Base-by-base conservation (phyloP, 257 asterid genomes). In the Linaria vulgaris region DNA sequence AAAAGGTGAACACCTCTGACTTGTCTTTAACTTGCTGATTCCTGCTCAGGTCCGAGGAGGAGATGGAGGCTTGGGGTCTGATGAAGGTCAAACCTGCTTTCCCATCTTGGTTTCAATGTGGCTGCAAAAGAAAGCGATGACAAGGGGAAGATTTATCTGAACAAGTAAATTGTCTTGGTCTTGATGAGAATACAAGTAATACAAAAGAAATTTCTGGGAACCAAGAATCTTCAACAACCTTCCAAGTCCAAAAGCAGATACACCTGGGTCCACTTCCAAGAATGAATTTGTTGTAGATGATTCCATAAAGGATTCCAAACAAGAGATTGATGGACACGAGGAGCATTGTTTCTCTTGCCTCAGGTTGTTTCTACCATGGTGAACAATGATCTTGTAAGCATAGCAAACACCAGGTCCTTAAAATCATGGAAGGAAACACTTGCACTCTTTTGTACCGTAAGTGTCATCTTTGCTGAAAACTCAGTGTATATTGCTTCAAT, bases 361-460 rank as follows among this genome's bases (percentile, higher is more conserved):
- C 79, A 86, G 95, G 84, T 85, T 78, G 88, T 84, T 78, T 73
- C 90, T 54, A 94, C 99, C 31, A 85, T 89, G 90, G 97, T 92
- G 44, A 89, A 89, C 81, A 84, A 80, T 77, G 99, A 92, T 72
- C 79, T 92, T 23, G 79, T 82, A 82, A 89, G 96, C 91, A 78
- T 92, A 73, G 97, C 87, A 54, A 85, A 85, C 47, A 74, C 83
- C 45, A 76, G 99, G 63, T 97, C 99, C 51, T 74, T 89, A 78
- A 89, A 85, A 63, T 83, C 94, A 43, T 92, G 98, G 98, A 92
- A 87, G 84, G 98, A 92, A 83, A 92, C 98, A 60, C 91, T 92
- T 64, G 97, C 96, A 59, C 95, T 89, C 69, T 82, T 89, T 52
- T 92, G 99, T 78, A 78, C 95, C 43, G 99, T 92, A 74, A 83